These are phyloP conservation scores for Pythium aquatile DNA, from an alignment of 352 stramenopile species.

Conservation along the genomic window DNA sequence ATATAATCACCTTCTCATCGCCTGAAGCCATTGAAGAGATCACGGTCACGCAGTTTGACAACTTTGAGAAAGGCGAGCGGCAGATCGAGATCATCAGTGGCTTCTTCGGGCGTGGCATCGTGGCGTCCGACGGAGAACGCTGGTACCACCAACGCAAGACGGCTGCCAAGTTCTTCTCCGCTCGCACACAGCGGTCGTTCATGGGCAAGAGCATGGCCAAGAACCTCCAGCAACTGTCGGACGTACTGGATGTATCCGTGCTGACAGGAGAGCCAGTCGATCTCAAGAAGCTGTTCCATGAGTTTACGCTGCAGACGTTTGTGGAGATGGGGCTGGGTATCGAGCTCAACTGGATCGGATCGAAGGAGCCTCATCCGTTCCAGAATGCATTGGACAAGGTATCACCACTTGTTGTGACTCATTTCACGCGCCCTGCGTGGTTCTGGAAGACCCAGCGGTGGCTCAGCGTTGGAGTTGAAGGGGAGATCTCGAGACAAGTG, in stretches of 20 bases:
- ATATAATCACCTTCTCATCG: constrained; percentile 22
- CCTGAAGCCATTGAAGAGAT: constrained; percentile 32
- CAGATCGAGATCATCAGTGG: constrained; percentile 22
- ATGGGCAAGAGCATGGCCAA: constrained; percentile 24
- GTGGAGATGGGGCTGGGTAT: constrained; percentile 50
- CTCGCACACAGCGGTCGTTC: constrained; percentile 24
- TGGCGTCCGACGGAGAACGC: constrained; percentile 28
- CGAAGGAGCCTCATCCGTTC: constrained; percentile 39
- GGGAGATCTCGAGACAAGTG: constrained; percentile 26
- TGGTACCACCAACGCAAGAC: constrained; percentile 35
- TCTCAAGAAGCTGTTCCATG: constrained; percentile 40
- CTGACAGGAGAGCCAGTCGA: constrained; percentile 2
- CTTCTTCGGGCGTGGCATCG: constrained; percentile 27
- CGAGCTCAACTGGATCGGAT: constrained; percentile 41
- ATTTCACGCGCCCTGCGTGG: constrained; percentile 46
- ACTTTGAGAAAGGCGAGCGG: constrained; percentile 30
- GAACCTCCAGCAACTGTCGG: neutral
- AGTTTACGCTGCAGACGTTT: constrained; percentile 56
- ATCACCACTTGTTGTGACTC: constrained; percentile 32
- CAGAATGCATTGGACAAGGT: constrained; percentile 39
- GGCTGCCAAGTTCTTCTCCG: constrained; percentile 33
- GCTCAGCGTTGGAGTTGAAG: constrained; percentile 42
- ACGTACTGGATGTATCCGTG: constrained; percentile 4
- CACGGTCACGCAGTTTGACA: constrained; percentile 33
- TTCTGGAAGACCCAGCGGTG: constrained; percentile 57